Percentiles rank a stretch among this genome's conserved stretches.
These are phyloP conservation scores for Evansstolkia leycettana DNA, from an alignment of 495 filamentous ascomycete species.

Conservation along the genomic window DNA sequence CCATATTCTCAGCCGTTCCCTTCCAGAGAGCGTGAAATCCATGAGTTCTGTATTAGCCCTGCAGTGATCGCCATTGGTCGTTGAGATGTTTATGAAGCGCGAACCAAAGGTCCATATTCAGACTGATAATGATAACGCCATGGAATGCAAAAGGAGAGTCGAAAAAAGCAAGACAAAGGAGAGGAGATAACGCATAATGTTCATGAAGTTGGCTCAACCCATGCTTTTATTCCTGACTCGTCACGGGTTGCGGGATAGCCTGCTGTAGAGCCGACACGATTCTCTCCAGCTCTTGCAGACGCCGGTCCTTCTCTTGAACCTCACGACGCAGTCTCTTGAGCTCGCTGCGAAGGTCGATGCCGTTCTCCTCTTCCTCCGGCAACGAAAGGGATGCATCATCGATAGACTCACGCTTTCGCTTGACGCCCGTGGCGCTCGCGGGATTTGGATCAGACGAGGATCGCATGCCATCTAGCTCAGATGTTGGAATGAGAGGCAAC, in stretches of 20 bases:
- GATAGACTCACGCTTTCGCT: slow-evolving; percentile 35
- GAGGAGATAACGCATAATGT: slow-evolving; percentile 1
- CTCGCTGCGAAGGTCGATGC: slow-evolving; percentile 41
- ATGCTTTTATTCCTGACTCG: slow-evolving; percentile 8
- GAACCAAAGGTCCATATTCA: not conserved
- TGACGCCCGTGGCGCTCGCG: slow-evolving; percentile 13
- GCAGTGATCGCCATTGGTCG: no score
- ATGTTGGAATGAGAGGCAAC: slow-evolving; percentile 15
- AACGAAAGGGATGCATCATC: slow-evolving; percentile 16
- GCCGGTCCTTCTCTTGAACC: slow-evolving; percentile 39
- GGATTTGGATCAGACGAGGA: slow-evolving; percentile 10
- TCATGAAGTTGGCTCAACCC: not conserved
- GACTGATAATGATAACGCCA: not conserved
- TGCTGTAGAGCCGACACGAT: slow-evolving; percentile 33
- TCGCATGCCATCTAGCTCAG: slow-evolving; percentile 19
- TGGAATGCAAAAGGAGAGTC: slow-evolving; percentile 1
- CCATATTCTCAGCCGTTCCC: not conserved
- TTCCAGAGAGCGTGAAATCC: no score
- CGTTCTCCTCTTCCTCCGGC: slow-evolving; percentile 26
- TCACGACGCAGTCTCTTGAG: slow-evolving; percentile 44
- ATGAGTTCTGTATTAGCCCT: no score
- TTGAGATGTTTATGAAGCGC: slow-evolving; percentile 1
- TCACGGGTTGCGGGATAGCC: slow-evolving; percentile 22
- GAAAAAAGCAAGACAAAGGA: not conserved
- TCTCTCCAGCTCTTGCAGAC: slow-evolving; percentile 31